Conservation (phyloP, 225 moss, liverwort and hornwort species). For the Straminergon stramineum region DNA sequence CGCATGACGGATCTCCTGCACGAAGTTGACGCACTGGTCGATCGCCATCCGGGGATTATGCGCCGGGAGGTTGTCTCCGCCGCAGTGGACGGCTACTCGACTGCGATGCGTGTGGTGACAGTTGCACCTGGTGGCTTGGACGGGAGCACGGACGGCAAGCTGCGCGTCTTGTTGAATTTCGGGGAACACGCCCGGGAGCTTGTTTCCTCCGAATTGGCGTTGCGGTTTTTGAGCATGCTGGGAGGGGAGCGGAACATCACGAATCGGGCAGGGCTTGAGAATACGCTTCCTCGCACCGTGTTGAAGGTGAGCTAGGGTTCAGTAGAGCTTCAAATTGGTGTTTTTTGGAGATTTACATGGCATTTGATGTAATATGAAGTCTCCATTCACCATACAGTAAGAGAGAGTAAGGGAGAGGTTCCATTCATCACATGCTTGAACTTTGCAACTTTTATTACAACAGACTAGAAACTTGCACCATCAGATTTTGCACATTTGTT, state of each 20-base stretch:
- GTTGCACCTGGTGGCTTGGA: slow-evolving; percentile 56
- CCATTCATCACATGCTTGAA: neutral
- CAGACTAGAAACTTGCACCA: neutral
- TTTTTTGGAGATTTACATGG: neutral
- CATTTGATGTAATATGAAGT: neutral
- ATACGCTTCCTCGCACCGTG: slow-evolving; percentile 49
- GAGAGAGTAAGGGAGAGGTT: neutral
- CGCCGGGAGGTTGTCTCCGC: slow-evolving; percentile 54
- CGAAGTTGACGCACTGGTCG: slow-evolving; percentile 23
- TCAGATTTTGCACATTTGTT: neutral
- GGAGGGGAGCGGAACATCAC: slow-evolving; percentile 52
- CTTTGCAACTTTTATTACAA: neutral
- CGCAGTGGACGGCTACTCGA: slow-evolving; percentile 45
- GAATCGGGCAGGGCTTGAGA: slow-evolving; percentile 7
- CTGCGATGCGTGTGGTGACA: slow-evolving; percentile 67
- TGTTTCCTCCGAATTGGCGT: slow-evolving; percentile 77
- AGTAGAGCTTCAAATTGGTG: neutral
- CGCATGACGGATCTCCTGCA: slow-evolving; percentile 17
- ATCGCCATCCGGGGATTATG: slow-evolving; percentile 28
- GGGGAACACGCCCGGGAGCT: slow-evolving; percentile 83
- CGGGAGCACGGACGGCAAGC: slow-evolving; percentile 14
- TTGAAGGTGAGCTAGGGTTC: slow-evolving; percentile 47
- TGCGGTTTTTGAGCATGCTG: slow-evolving; percentile 54
- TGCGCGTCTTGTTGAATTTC: slow-evolving; percentile 73
- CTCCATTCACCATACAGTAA: neutral